Evolutionary conservation across 208 protist genomes (phyloP).

Genomic region (Herpetomonas tarakana): DNA sequence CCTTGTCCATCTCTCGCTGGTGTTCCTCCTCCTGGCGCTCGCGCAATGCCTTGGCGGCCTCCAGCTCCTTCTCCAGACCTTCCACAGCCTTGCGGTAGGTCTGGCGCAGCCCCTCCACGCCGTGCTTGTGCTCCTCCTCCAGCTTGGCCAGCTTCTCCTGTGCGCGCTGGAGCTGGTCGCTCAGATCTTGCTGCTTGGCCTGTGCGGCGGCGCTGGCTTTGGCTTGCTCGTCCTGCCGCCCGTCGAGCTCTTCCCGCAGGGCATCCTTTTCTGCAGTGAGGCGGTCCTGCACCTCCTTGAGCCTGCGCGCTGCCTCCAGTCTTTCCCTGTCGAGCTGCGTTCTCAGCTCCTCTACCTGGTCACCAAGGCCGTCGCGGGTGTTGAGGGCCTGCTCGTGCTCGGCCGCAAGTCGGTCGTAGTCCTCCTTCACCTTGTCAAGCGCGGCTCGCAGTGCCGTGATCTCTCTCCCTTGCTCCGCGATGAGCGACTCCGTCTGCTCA

Average conservation of each 20-base stretch:
- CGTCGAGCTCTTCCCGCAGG: conserved; percentile 41
- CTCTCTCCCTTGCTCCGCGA: conserved; percentile 81
- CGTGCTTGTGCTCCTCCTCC: conserved; percentile 42
- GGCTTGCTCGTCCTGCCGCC: conserved; percentile 42
- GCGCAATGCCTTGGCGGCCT: conserved; percentile 23
- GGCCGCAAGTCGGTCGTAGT: conserved; percentile 37
- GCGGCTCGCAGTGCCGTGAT: conserved; percentile 65
- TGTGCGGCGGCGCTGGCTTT: conserved; percentile 23
- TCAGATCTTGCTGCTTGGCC: conserved; percentile 36
- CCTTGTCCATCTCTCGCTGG: conserved; percentile 37
- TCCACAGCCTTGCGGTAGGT: conserved; percentile 44
- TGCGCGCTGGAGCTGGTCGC: conserved; percentile 50
- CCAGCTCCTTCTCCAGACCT: conserved; percentile 36
- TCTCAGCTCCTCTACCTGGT: conserved; percentile 31
- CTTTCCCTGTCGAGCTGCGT: conserved; percentile 41
- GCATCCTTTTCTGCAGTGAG: conserved; percentile 31
- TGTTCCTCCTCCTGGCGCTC: conserved; percentile 37
- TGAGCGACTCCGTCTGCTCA: conserved; percentile 84
- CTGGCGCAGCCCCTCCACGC: conserved; percentile 43
- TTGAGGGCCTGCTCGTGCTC: conserved; percentile 37
- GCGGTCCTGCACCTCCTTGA: conserved; percentile 41
- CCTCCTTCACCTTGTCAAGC: conserved; percentile 44
- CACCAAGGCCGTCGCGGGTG: conserved; percentile 29
- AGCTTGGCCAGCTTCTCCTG: conserved; percentile 34
- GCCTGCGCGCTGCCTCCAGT: conserved; percentile 27